Evolutionary conservation across 2,329 filamentous ascomycete genomes (phyloP), one percentile per base, ranked within the genome.

Genomic region (Monosporascus ibericus): DNA sequence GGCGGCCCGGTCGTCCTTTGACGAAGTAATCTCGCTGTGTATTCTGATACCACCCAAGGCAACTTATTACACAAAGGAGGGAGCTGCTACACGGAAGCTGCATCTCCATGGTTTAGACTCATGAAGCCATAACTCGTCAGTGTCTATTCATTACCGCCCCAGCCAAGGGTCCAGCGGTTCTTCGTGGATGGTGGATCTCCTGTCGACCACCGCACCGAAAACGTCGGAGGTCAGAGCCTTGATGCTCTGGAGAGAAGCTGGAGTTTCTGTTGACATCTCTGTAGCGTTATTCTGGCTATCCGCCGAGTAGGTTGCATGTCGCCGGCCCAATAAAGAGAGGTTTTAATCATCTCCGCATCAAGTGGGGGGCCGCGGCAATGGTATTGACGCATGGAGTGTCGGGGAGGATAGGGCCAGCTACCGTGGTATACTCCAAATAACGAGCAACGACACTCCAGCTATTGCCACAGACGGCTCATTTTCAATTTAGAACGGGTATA

Each of bases 191-290:
- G 83, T 82, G 39, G 74, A 75, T 52, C 88, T 85, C 88, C 88
- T 92, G 73, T 92, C 79, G 46, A 94, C 88, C 57, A 86, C 82
- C 1, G 90, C 94, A 59, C 88, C 88, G 68, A 92, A 91, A 61
- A 90, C 80, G 70, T 91, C 87, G 63, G 90, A 90, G 50, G 85
- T 76, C 36, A 91, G 73, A 7, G 80, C 86, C 58, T 82, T 82
- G 57, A 81, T 61, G 25, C 55, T 47, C 22, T 51, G 54, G 15
- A 64, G 54, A 8, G 54, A 46, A 18, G 59, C 58, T n/a, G 59
- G 52, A 22, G 54, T 53, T 24, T 51, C 44, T 6, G 27, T 11
- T 37, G 54, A 24, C 57, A 59, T 58, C 22, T 44, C 40, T 48
- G 44, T 27, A 24, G 30, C 9, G 18, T 8, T 14, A 18, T 11